Percentiles rank a stretch among this genome's conserved stretches.
phyloP scores from a whole-genome alignment of 2,329 filamentous ascomycete genomes.

The Penicillium sp. region DNA sequence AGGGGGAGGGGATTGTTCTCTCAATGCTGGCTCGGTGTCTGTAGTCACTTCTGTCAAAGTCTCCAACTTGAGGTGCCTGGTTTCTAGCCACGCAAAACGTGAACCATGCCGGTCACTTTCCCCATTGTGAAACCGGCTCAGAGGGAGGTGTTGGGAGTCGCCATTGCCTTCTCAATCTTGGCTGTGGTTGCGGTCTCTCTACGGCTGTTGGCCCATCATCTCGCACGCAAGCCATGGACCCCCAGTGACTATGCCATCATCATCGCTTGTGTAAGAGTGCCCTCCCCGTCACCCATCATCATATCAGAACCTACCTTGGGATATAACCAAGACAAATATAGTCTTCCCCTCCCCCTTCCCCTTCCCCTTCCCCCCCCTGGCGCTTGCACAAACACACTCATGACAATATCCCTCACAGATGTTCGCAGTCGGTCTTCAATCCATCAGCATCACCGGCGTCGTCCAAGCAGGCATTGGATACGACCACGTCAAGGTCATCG shows the following conservation, averaged over 20 bases:
- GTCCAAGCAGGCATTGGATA: slow-evolving; percentile 19
- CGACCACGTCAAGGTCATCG: slow-evolving; percentile 14
- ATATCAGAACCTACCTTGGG: no score
- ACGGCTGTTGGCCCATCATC: slow-evolving; percentile 16
- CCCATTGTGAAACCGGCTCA: slow-evolving; percentile 16
- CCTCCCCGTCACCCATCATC: no score
- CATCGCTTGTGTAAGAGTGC: slow-evolving; percentile 13
- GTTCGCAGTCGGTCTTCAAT: slow-evolving; percentile 19
- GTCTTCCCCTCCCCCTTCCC: no score
- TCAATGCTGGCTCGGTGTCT: no score
- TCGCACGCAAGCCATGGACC: slow-evolving; percentile 16
- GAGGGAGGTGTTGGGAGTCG: slow-evolving; percentile 13
- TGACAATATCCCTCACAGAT: slow-evolving; percentile 5
- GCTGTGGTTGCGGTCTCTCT: slow-evolving; percentile 14
- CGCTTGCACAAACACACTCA: no score
- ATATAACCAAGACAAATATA: no score
- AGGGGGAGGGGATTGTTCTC: no score
- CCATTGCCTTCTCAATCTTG: slow-evolving; percentile 15
- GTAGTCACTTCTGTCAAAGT: no score
- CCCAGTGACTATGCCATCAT: slow-evolving; percentile 20
- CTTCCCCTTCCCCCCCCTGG: no score
- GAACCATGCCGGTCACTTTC: slow-evolving; percentile 13
- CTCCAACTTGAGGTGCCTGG: no score
- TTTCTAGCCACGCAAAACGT: no score
- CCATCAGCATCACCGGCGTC: slow-evolving; percentile 19